These are phyloP conservation scores for Colletotrichum sp. DNA, from an alignment of 2,329 filamentous ascomycete genomes.

Conservation along the genomic window DNA sequence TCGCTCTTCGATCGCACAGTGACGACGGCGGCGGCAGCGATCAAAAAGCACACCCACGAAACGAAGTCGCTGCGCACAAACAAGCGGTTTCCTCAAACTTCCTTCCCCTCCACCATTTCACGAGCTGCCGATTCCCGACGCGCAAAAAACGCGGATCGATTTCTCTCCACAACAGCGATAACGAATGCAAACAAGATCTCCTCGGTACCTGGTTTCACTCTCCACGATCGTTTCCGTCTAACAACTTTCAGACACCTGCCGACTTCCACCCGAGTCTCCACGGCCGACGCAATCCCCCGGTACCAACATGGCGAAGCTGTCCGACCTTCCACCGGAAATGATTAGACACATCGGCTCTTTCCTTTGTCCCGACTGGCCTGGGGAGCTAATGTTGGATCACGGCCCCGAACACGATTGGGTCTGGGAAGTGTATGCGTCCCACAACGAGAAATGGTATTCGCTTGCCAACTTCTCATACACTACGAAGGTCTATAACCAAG, in stretches of 20 bases:
- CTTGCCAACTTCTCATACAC: no score
- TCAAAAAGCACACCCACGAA: not conserved
- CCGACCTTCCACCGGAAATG: not conserved
- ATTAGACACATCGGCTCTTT: not conserved
- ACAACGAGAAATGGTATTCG: no score
- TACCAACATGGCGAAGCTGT: not conserved
- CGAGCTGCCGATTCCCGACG: not conserved
- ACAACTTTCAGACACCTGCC: not conserved
- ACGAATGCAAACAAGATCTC: no score
- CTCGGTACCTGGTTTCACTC: not conserved
- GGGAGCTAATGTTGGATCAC: no score
- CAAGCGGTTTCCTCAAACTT: not conserved
- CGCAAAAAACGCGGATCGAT: fast-evolving
- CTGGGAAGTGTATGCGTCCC: no score
- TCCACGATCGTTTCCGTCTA: not conserved
- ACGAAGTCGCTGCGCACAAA: not conserved
- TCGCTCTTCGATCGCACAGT: not conserved
- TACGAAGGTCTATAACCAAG: no score
- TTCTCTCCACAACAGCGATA: fast-evolving
- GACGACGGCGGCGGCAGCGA: fast-evolving
- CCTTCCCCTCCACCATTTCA: not conserved
- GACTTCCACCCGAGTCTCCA: not conserved
- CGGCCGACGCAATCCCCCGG: not conserved
- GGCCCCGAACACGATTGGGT: no score
- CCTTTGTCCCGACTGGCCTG: not conserved